phyloP scores from a whole-genome alignment of 805 yeast species.

The Myxozyma udenii region DNA sequence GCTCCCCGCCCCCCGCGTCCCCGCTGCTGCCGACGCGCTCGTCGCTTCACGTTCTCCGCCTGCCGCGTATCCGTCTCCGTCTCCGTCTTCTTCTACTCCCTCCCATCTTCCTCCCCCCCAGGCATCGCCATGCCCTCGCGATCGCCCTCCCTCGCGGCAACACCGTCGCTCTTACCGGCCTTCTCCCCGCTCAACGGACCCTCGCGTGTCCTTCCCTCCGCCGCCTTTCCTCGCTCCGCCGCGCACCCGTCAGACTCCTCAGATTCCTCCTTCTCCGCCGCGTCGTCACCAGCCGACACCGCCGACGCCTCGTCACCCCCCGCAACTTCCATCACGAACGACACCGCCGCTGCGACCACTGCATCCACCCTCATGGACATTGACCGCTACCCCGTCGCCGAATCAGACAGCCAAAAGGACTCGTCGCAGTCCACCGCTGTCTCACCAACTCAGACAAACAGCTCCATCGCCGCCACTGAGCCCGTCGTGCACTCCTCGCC shows the following conservation, averaged over 20 bases:
- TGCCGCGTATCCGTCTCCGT: too few relatives aligned
- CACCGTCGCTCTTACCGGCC: conserved; percentile 11
- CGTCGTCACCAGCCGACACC: background rate
- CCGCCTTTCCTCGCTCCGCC: conserved; percentile 1
- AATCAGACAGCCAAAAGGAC: background rate
- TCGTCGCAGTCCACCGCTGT: background rate
- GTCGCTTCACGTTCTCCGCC: background rate
- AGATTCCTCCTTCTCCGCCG: too few relatives aligned
- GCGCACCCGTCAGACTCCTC: background rate
- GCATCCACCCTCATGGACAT: background rate
- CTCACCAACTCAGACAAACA: background rate
- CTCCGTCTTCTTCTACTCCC: background rate
- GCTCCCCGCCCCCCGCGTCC: background rate
- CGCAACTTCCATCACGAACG: background rate
- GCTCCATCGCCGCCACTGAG: background rate
- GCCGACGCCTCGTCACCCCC: conserved; percentile 1
- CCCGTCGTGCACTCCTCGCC: background rate
- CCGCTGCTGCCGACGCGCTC: background rate
- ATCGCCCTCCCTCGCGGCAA: background rate
- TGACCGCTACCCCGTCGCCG: background rate
- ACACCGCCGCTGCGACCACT: background rate
- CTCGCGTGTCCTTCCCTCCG: conserved; percentile 6
- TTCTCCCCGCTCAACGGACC: conserved; percentile 10
- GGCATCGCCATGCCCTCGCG: background rate
- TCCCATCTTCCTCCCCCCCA: too few relatives aligned